These are phyloP conservation scores for Eucalyptus erythrocorys DNA, from an alignment of 345 rosid genomes.

Conservation along the genomic window DNA sequence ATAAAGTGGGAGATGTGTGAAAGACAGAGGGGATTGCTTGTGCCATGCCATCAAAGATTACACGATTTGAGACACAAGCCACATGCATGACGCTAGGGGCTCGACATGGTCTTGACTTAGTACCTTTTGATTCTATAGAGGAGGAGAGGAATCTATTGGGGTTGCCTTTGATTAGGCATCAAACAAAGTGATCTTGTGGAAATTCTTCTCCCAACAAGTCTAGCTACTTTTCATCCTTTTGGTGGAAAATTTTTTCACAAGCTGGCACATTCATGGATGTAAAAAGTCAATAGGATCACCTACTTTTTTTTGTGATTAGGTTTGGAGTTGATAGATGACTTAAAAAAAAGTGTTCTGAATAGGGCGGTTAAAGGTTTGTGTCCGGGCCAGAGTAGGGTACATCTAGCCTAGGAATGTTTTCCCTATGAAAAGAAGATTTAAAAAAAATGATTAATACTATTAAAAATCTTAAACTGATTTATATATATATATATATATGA, in stretches of 20 bases:
- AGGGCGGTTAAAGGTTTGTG: neutral
- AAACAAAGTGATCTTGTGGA: neutral
- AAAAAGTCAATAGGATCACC: neutral
- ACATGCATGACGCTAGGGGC: neutral
- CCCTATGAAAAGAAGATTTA: neutral
- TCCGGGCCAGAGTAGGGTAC: neutral
- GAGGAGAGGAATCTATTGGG: neutral
- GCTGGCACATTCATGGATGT: neutral
- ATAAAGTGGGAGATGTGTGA: neutral
- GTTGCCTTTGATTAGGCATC: neutral
- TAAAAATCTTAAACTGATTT: fast-evolving
- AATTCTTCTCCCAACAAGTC: neutral
- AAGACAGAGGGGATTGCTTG: neutral
- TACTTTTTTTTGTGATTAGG: neutral
- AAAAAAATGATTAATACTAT: fast-evolving
- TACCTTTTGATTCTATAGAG: neutral
- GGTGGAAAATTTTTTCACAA: neutral
- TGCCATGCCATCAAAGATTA: neutral
- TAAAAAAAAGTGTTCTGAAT: neutral
- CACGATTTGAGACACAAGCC: neutral
- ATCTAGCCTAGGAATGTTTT: neutral
- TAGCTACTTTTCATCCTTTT: neutral
- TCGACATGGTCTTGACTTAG: neutral
- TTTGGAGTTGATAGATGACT: too few species aligned
- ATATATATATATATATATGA: fast-evolving